Percentiles rank a stretch among this genome's conserved stretches.
These are phyloP conservation scores for Trichocomaceae sp. DNA, from an alignment of 2,329 filamentous ascomycete genomes.

Conservation along the genomic window DNA sequence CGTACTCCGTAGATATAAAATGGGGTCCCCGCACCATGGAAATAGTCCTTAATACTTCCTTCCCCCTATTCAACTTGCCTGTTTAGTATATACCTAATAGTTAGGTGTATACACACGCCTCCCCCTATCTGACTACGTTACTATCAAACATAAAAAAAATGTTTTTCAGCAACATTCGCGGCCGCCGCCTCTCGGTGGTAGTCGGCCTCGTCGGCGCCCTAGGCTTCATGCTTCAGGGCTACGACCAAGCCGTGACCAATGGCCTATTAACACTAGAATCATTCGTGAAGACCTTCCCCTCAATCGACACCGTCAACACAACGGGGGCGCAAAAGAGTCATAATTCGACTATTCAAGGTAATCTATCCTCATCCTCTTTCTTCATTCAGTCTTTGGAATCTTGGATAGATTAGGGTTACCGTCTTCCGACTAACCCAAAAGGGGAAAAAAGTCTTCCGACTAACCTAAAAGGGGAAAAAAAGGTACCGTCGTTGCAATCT, in stretches of 20 bases:
- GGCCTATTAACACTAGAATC: conserved; percentile 63
- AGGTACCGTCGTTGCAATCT: conserved; percentile 22
- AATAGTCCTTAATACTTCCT: background rate
- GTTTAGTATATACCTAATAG: no score
- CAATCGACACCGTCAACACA: conserved; percentile 44
- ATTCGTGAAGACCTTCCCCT: conserved; percentile 52
- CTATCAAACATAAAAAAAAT: no score
- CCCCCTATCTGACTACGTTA: background rate
- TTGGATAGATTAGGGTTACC: no score
- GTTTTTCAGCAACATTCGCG: conserved; percentile 5
- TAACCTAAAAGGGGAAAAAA: background rate
- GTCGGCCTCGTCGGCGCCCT: conserved; percentile 15
- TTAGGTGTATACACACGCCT: background rate
- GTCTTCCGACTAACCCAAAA: no score
- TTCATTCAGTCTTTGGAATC: no score
- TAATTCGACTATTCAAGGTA: conserved; percentile 30
- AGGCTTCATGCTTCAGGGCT: conserved; percentile 19
- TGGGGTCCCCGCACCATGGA: background rate
- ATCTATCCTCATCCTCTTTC: no score
- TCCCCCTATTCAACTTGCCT: background rate
- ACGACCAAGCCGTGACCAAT: conserved; percentile 19
- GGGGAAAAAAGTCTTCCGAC: no score
- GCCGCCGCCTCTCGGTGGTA: conserved; percentile 9
- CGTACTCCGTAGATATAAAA: background rate
- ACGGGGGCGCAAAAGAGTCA: conserved; percentile 16